Evolutionary conservation across 805 yeast species (phyloP).

Genomic region (Candida insectalens): DNA sequence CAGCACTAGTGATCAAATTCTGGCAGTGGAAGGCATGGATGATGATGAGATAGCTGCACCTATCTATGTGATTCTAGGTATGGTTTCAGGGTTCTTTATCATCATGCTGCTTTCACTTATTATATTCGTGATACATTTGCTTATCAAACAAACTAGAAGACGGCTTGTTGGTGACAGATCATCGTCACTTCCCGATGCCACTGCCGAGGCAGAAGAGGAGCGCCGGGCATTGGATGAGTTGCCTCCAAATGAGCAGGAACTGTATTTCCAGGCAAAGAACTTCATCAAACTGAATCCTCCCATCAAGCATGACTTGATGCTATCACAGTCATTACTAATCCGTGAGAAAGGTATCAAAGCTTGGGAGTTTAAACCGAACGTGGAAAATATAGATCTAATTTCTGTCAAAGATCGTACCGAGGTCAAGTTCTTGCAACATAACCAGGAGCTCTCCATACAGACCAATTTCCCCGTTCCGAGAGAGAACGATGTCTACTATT

Average conservation of each 20-base stretch:
- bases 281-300: conserved; percentile 32
- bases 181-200: conserved; percentile 57
- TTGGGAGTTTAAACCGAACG: conserved; percentile 70
- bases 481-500: conserved; percentile 78
- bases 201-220: conserved; percentile 48
- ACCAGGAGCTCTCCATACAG: conserved; percentile 38
- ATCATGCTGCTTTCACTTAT: conserved; percentile 10
- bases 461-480: conserved; percentile 82
- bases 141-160: conserved; percentile 9
- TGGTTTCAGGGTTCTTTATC: conserved; percentile 15
- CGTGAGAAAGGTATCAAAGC: conserved; percentile 87
- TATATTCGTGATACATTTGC: conserved; percentile 7
- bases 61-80: conserved; percentile 13
- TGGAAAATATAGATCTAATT: conserved; percentile 44
- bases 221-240: conserved; percentile 48
- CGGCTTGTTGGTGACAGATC: conserved; percentile 32
- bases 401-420: conserved; percentile 59
- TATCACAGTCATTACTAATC: conserved; percentile 55
- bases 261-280: conserved; percentile 58
- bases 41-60: conserved; percentile 6
- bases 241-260: conserved; percentile 58
- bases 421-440: conserved; percentile 40
- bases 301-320: conserved; percentile 22
- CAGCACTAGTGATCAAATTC: neutral
- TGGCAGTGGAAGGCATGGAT: too few species aligned